Conservation (phyloP, 1,139 yeast species). For the Scheffersomyces segobiensis region DNA sequence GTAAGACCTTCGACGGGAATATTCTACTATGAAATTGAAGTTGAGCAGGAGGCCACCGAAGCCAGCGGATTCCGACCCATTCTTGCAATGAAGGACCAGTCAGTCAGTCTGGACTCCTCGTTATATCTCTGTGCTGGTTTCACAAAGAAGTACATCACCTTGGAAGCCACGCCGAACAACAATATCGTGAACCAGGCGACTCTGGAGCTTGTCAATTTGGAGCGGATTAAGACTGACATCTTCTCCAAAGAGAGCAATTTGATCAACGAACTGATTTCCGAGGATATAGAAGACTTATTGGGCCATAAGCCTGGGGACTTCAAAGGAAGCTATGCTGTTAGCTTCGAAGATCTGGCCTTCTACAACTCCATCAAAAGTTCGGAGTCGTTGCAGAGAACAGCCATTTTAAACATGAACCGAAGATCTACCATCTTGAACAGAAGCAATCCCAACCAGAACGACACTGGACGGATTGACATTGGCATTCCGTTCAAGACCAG, state of each 20-base stretch:
- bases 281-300: slow-evolving; percentile 22
- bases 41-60: slow-evolving; percentile 31
- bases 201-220: slow-evolving; percentile 26
- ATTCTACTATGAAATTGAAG: slow-evolving; percentile 40
- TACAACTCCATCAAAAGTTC: slow-evolving; percentile 38
- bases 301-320: slow-evolving; percentile 39
- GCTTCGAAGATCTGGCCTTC: slow-evolving; percentile 42
- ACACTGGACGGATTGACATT: slow-evolving; percentile 36
- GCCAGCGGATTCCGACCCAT: slow-evolving; percentile 35
- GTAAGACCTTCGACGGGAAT: slow-evolving; percentile 33
- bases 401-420: slow-evolving; percentile 39
- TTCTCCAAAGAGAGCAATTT: slow-evolving; percentile 9
- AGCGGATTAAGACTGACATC: slow-evolving; percentile 29
- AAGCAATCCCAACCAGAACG: slow-evolving; percentile 26
- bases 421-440: slow-evolving; percentile 35
- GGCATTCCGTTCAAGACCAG: slow-evolving; percentile 38
- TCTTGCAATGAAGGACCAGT: slow-evolving; percentile 33
- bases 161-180: not conserved
- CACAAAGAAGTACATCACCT: slow-evolving; percentile 27
- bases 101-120: slow-evolving; percentile 35
- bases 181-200: slow-evolving; percentile 1
- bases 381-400: slow-evolving; percentile 32
- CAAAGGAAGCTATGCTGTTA: slow-evolving; percentile 45
- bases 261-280: slow-evolving; percentile 13
- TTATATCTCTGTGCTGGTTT: slow-evolving; percentile 39